Evolutionary conservation across 352 stramenopile species (phyloP), one percentile per base, ranked within the genome.

Genomic region (Globisporangium irregulare): DNA sequence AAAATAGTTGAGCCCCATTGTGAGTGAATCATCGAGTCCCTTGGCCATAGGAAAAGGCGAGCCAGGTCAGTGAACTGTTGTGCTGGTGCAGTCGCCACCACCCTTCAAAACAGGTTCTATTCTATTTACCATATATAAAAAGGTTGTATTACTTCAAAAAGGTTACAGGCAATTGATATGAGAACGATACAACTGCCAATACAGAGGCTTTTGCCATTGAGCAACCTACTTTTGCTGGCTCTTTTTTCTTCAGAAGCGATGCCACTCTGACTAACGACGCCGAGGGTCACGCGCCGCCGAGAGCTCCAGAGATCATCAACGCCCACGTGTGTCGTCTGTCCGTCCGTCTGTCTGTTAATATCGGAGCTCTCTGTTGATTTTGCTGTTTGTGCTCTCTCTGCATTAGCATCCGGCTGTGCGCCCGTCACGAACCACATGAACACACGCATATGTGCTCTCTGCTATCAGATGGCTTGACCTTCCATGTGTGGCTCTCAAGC

Each of bases 241-340:
- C 24, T 34, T 58, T 58, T 58, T 58, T 58, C 22, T 58, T 58
- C 53, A 58, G 53, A n/a, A 27, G 24, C 12, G 7, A 38, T 58
- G 53, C 53, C 25, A 38, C 53, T 58, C 53, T 58, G 53, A 58
- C 53, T 58, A 58, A 58, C 53, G 22, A 56, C 50, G 10, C 22
- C 15, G 8, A 18, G 15, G 41, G 15, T 41, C 36, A 41, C 15
- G 15, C 4, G 12, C 12, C 38, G 14, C 38, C 38, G 18, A 46
- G 38, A 20, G 38, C 38, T 46, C 38, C 12, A 5, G 12, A 20
- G 12, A 56, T 56, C 50, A 56, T 56, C 22, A 56, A 56, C n/a
- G n/a, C 50, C 22, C 10, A 27, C 50, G 50, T 56, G 50, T 56
- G 50, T 9, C 10, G 36, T 4, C 22, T 15, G 9, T 14, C 27